Base-by-base conservation (phyloP, 805 yeast genomes). In the Kuraishia molischiana region DNA sequence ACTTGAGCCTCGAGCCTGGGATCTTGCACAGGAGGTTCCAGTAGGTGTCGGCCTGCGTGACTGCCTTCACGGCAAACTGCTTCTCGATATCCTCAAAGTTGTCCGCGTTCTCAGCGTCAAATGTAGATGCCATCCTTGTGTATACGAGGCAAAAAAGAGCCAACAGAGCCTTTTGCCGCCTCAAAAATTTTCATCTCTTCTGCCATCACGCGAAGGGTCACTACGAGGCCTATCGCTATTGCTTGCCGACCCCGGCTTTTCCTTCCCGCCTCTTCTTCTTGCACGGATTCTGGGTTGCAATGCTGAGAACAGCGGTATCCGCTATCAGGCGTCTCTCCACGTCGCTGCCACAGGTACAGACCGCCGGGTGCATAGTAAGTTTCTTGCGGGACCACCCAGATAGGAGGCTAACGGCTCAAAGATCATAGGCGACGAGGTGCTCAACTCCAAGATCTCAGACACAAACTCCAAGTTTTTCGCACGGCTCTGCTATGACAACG, bases 61-160 rank as follows among this genome's bases (percentile, higher is more conserved):
- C 98, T 4, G 97, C 98, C 62, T 83, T 85, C 42, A 92, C 98
- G 31, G 98, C 97, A 54, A 92, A 92, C 66, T 92, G 97, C 71
- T 78, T 86, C 62, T 92, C 98, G 53, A 92, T 86, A 51, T 86
- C 95, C 62, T 90, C 97, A 51, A 85, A 69, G 66, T 92, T 92
- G 44, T 92, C 96, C 34, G 98, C 97, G 41, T 69, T 72, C 53
- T 92, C 95, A 15, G 98, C 89, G 52, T 81, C 74, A 55, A 86
- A 85, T 41, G 59, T 61, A 14, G 64, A 26, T n/a, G n/a, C n/a
- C n/a, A n/a, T n/a, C n/a, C n/a, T n/a, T n/a, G n/a, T n/a, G n/a
- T n/a, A n/a, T n/a, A n/a, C n/a, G n/a, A n/a, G n/a, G n/a, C n/a
- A n/a, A n/a, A n/a, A n/a, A n/a, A n/a, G n/a, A n/a, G n/a, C n/a